Base-by-base conservation (phyloP, 164 flowering plant species). In the Malania oleifera region DNA sequence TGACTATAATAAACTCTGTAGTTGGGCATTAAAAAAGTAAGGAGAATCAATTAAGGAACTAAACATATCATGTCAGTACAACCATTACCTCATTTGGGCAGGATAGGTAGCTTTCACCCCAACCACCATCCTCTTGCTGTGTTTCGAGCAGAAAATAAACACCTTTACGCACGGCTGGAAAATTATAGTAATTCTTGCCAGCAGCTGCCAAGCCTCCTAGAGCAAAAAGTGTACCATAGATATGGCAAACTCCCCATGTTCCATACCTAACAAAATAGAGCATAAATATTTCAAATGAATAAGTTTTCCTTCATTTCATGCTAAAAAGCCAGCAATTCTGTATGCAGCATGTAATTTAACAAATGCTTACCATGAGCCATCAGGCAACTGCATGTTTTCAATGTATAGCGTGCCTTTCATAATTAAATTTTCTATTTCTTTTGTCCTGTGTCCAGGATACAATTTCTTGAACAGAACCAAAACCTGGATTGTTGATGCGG, bases 31-130 rank as follows among this genome's bases (percentile, higher is more conserved):
- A 0, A 25, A 49, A 29, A 27, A 3, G 23, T 10, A 45, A 14
- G 43, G 17, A 25, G n/a, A 50, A 40, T 54, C 2, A 28, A 2
- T 18, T 40, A 10, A 0, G 14, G 14, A 6, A 18, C 44, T 12
- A n/a, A n/a, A n/a, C n/a, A n/a, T n/a, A n/a, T n/a, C n/a, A n/a
- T n/a, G n/a, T n/a, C n/a, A n/a, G n/a, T n/a, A n/a, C n/a, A n/a
- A n/a, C n/a, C n/a, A n/a, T 43, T 61, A 80, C 85, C 83, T 64
- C 71, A 26, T 62, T 48, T 22, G 80, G 80, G 64, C 86, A 77
- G 7, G 86, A 82, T 3, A 63, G 62, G 10, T 71, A 75, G 68
- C 79, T 69, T 73, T 82, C 86, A 31, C 84, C 86, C 86, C 86
- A 82, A 2, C 86, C 83, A 24, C 81, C 86, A 39, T 71, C 60